Evolutionary conservation across 768 basidiomycete genomes (phyloP), one percentile per base, ranked within the genome.

Genomic region (Russula olivacea): DNA sequence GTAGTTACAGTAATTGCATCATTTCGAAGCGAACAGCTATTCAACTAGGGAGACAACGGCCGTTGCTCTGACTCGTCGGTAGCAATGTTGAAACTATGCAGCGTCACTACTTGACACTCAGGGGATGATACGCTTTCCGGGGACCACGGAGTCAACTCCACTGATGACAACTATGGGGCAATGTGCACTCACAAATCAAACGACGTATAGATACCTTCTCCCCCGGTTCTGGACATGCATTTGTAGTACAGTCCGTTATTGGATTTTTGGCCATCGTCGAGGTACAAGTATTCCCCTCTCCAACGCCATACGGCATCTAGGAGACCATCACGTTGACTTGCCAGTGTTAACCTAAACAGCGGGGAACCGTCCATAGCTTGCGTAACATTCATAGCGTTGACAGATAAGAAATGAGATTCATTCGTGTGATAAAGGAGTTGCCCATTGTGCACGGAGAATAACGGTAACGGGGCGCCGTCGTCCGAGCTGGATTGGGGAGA

Each of bases 391-490:
- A 79, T 69, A 41, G 83, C 75, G 65, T 81, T 82, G 49, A 86
- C 80, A 55, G 79, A 78, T 59, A 79, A 76, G 57, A 86, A 81
- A 17, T 80, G 75, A 0, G 82, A 78, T 57, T 81, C 81, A 70
- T 87, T 86, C 59, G 77, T 75, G 68, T 78, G 78, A 55, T 81
- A 79, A 75, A 77, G 83, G 28, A 86, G 75, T 54, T 80, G 78
- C 52, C 78, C 72, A 61, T 77, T 76, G 67, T 78, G 74, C 64
- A 86, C 75, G 72, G 82, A 84, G 72, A 85, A 86, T 8, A 32
- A 32, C 30, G 30, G 30, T 19, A 82, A 68, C 9, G 81, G 76
- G 15, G 81, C 80, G 11, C 61, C 59, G 4, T 59, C 59, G 8
- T 59, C 41, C 25, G 41, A 45, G 8, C n/a, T 61, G 53, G 58